Conservation (phyloP, 192 early-diverging fungal genomes). For the Globomyces pollinis-pini region DNA sequence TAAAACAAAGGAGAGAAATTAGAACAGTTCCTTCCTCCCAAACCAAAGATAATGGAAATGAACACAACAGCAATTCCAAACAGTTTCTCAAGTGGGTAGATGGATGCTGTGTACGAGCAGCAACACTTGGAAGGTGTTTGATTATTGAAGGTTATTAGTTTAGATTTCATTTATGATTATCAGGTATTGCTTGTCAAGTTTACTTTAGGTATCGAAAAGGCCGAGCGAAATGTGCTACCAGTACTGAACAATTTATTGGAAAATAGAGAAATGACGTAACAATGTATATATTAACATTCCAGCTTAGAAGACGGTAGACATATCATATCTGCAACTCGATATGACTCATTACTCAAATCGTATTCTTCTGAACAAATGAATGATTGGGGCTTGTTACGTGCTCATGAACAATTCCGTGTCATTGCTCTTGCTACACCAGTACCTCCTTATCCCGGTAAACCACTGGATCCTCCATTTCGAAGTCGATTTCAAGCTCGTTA, state of each 20-base stretch:
- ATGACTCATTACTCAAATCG: constrained; percentile 40
- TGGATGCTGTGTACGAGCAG: constrained; percentile 48
- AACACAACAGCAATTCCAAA: neutral
- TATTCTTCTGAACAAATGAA: constrained; percentile 36
- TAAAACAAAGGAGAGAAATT: constrained; percentile 70
- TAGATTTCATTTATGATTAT: no score
- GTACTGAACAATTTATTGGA: constrained; percentile 80
- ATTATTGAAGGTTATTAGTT: constrained; percentile 44
- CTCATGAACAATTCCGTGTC: constrained; percentile 56
- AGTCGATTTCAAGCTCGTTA: constrained; percentile 68
- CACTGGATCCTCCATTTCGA: constrained; percentile 72
- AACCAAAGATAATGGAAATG: constrained; percentile 48
- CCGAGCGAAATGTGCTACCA: constrained; percentile 76
- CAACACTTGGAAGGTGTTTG: constrained; percentile 36
- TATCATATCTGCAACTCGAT: constrained; percentile 63
- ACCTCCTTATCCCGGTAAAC: constrained; percentile 58
- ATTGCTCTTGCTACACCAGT: constrained; percentile 70
- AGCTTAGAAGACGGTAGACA: constrained; percentile 76
- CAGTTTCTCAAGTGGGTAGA: constrained; percentile 25
- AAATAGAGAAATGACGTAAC: constrained; percentile 78
- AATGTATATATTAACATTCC: no score
- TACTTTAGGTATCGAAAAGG: constrained; percentile 64
- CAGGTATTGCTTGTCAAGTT: no score
- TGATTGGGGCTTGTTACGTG: constrained; percentile 60
- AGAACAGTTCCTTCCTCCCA: no score